Evolutionary conservation across 2,329 filamentous ascomycete genomes (phyloP).

Genomic region (Fusarium anthophilum): DNA sequence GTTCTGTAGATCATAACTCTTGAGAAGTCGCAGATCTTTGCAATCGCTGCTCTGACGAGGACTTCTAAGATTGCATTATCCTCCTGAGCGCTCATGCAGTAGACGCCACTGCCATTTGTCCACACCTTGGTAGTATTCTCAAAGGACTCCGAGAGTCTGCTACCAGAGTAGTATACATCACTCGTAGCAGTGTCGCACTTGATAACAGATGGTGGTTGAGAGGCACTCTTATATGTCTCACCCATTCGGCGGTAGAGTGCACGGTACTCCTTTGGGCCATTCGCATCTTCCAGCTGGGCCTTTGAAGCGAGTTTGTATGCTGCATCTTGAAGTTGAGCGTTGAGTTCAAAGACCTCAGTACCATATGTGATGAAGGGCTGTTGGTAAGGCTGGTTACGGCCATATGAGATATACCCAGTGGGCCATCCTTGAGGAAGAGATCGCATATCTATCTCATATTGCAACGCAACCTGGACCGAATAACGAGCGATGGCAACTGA

Average conservation of each 20-base stretch:
- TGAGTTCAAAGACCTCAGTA: conserved; percentile 76
- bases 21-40: conserved; percentile 69
- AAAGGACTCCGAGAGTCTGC: conserved; percentile 68
- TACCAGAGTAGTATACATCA: conserved; percentile 77
- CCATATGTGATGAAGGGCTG: conserved; percentile 71
- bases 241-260: conserved; percentile 58
- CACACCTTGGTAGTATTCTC: conserved; percentile 70
- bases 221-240: conserved; percentile 52
- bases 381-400: conserved; percentile 61
- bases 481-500: conserved; percentile 75
- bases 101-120: conserved; percentile 73
- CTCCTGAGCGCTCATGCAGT: conserved; percentile 78
- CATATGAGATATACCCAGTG: conserved; percentile 76
- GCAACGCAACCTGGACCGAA: conserved; percentile 77
- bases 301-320: conserved; percentile 61
- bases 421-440: conserved; percentile 72
- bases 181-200: conserved; percentile 75
- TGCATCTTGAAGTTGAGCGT: conserved; percentile 63
- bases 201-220: conserved; percentile 62
- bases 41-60: conserved; percentile 66
- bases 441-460: conserved; percentile 78
- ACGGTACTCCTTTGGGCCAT: conserved; percentile 62
- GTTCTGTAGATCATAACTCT: conserved; percentile 75
- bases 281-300: conserved; percentile 63
- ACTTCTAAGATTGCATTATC: conserved; percentile 76